Evolutionary conservation across 2,329 filamentous ascomycete genomes (phyloP), one percentile per base, ranked within the genome.

Genomic region (Elsinoe arachidis): DNA sequence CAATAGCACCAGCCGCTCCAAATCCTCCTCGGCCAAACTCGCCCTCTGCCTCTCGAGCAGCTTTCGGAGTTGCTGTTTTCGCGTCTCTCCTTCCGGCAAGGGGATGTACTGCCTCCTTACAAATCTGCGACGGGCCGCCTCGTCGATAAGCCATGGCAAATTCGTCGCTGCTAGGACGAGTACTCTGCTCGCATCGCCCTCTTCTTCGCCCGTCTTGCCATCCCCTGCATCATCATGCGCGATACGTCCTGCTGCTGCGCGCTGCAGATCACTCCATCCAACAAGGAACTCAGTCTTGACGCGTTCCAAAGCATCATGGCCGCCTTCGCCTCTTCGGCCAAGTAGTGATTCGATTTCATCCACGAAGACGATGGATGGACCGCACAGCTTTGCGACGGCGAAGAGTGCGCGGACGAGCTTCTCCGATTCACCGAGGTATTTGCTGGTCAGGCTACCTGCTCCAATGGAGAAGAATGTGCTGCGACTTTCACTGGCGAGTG

Each of bases 231-330:
- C 23, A 12, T 82, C 80, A 12, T 71, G 79, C 49, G 81, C 76
- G 67, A 95, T 90, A 37, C 88, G 81, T 0, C 92, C 92, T 3
- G 91, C 92, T 5, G 93, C 93, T 2, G 93, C 93, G 62, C 90
- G 85, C 67, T 95, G 90, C 2, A 99, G 74, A 68, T 96, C 90
- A 59, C 88, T 93, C 93, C 93, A 99, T 67, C 96, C 91, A 26
- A 99, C 96, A 30, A 99, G 75, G 65, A 99, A 99, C 68, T 99
- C 93, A 0, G 93, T 99, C 74, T 99, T 99, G 68, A 96, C 95
- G 57, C 93, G 82, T 58, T 92, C 80, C 0, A 90, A 95, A 0
- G 93, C 90, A 72, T 99, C 93, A 65, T 97, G 88, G 1, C 88
- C 86, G 2, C 85, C 85, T 0, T 89, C 88, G 5, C 87, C 88